Base-by-base conservation (phyloP, 139 green algal species). In the Tetradesmus lagerheimii region DNA sequence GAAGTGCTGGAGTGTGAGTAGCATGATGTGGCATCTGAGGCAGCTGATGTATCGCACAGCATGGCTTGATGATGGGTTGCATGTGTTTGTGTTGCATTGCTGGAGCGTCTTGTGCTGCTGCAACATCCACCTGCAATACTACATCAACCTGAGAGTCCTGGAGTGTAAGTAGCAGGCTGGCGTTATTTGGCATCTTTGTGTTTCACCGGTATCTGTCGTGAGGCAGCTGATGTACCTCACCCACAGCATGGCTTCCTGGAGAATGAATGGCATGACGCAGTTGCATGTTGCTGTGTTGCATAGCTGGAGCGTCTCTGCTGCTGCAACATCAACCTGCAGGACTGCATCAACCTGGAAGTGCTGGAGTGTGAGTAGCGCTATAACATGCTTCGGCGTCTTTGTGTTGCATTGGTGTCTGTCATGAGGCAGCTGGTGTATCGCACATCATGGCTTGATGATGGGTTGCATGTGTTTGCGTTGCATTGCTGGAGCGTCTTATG, bases 321-420 rank as follows among this genome's bases (percentile, higher is more conserved):
- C n/a, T n/a, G 43, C 80, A 94, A 92, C 20, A 96, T 92, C 75
- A 98, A 98, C 94, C 93, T 99, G 90, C 96, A 99, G 94, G 96
- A 96, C 93, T 98, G 99, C 94, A 93, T 99, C 81, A 96, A 97
- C 94, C 98, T 98, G 81, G 97, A 99, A 90, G 96, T 97, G 25
- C 66, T 95, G n/a, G 78, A 50, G 43, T 50, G 43, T 8, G 43
- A 50, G 43, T 50, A 8, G 8, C 43, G 8, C 43, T n/a, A n/a
- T n/a, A n/a, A n/a, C n/a, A n/a, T n/a, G n/a, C n/a, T n/a, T n/a
- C n/a, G n/a, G n/a, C n/a, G n/a, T n/a, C n/a, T n/a, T n/a, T n/a
- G n/a, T n/a, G n/a, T n/a, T n/a, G n/a, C n/a, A n/a, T n/a, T n/a
- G n/a, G n/a, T n/a, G n/a, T n/a, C n/a, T n/a, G n/a, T n/a, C n/a